Base-by-base conservation (phyloP, 192 early-diverging fungal species). In the Borealophlyctis nickersoniae region DNA sequence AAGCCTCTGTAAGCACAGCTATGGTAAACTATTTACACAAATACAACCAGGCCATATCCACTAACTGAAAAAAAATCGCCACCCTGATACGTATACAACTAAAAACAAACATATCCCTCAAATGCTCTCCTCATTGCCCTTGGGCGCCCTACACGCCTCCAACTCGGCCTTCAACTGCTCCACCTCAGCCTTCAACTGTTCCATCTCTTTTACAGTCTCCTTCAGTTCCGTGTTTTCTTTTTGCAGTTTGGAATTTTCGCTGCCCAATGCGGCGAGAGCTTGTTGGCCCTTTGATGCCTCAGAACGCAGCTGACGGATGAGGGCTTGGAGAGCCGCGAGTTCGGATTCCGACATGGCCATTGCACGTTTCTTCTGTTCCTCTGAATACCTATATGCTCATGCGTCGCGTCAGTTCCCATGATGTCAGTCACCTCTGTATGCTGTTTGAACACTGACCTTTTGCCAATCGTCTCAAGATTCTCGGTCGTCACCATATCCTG, bases 291-390 rank as follows among this genome's bases (percentile, higher is more conserved):
- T 56, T 13, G 58, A 35, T 0, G 58, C 48, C 48, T 68, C 66
- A 32, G n/a, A 34, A 2, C 66, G 36, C 7, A 68, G 66, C 29
- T 68, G 59, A n/a, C 35, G 11, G 28, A 68, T 62, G 30, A 68
- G 51, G 0, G 66, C 66, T 35, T 62, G 66, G 23, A 68, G 66
- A 5, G 45, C 66, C 11, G 34, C 30, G 31, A 68, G 51, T 48
- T 68, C 66, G 2, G 60, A 30, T 34, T 68, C 58, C 27, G 66
- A 62, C 11, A 62, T 48, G 0, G 35, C 16, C 28, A 22, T 52
- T 11, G 66, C 49, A 4, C 58, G 49, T 34, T 61, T 62, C 19
- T 32, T 2, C 35, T 68, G 66, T 4, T 66, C 56, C 23, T 54
- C 62, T 28, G 50, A n/a, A n/a, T n/a, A n/a, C n/a, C n/a, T n/a